Base-by-base conservation (phyloP, 768 basidiomycete species). In the Podaxis sp. region DNA sequence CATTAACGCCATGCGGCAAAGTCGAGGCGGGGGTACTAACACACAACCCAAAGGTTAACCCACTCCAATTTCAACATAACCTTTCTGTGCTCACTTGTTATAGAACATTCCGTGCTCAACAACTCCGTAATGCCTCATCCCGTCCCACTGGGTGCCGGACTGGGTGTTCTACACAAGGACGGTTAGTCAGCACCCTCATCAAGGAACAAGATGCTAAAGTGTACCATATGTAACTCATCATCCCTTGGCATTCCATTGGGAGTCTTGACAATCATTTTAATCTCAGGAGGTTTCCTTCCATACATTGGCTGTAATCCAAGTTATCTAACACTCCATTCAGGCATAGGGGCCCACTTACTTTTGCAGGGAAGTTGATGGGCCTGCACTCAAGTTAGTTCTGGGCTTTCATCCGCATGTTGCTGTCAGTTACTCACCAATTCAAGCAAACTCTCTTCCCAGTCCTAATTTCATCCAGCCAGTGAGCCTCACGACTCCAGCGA, bases 101-200 rank as follows among this genome's bases (percentile, higher is more conserved):
- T 88, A 88, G 67, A 84, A 86, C 21, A 86, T 73, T 2, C 75
- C 75, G 63, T 87, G 79, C 14, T 81, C 77, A 0, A 70, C 51
- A 44, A 88, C 61, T 2, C 84, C 84, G 65, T 77, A 84, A 64
- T 88, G 86, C 61, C 80, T 77, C 67, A 88, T 58, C 6, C 87
- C 86, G 64, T 89, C 87, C 87, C 87, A 88, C 64, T 89, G 87
- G 3, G 85, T 79, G 7, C 87, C 85, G 0, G 86, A 86, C 72
- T 89, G 88, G 0, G 87, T 86, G 63, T 89, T 88, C 87, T 88
- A 65, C 16, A 51, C 36, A 14, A 25, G 2, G 21, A 14, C 47
- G 9, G 32, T 36, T 28, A 36, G 46, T 42, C 13, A 61, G 27
- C 37, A 13, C 40, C 32, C 27, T 21, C 54, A 16, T 16, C 21